Base-by-base conservation (phyloP, 176 grass and related monocot genomes). In the Otatea glauca region DNA sequence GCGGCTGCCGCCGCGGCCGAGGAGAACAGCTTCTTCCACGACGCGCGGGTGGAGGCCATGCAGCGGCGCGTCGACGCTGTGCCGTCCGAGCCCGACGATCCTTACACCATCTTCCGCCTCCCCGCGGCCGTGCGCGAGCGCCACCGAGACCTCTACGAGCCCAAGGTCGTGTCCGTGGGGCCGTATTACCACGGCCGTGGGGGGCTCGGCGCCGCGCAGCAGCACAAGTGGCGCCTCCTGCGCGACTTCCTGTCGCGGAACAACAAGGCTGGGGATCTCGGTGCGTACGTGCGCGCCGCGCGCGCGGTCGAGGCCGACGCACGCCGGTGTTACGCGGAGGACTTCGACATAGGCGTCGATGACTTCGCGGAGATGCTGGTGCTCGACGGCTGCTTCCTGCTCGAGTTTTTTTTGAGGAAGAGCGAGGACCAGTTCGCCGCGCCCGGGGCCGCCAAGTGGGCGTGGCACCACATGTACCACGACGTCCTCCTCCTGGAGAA, bases 391-490 rank as follows among this genome's bases (percentile, higher is more conserved):
- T 91, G 81, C 71, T 85, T 91, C 81, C 70, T 91, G 3, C 85
- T 91, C 45, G 85, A 91, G 71, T 87, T 91, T 54, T 84, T 91
- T 77, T 54, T 91, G 15, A 44, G 27, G 38, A 91, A 88, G 56
- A 4, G 81, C 65, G 89, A 91, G 77, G 81, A 77, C 1, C 70
- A 84, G 65, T 86, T 90, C 21, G 89, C 77, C 0, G 76, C 86
- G 41, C 89, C 89, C 5, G 69, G 89, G 1, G 84, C 80, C n/a
- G 68, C 84, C 66, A 87, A 87, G 48, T 90, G 89, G 89, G 84
- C 89, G 80, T 90, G 84, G 89, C 80, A 75, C 34, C 84, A 90
- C 80, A 90, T 90, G 89, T 87, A 84, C 81, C 85, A 85, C 65
- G 86, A 88, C 70, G 48, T 49, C 23, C 82, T 91, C 56, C 81